Base-by-base conservation (phyloP, 2,329 filamentous ascomycete species). In the Sarocladiaceae sp. region DNA sequence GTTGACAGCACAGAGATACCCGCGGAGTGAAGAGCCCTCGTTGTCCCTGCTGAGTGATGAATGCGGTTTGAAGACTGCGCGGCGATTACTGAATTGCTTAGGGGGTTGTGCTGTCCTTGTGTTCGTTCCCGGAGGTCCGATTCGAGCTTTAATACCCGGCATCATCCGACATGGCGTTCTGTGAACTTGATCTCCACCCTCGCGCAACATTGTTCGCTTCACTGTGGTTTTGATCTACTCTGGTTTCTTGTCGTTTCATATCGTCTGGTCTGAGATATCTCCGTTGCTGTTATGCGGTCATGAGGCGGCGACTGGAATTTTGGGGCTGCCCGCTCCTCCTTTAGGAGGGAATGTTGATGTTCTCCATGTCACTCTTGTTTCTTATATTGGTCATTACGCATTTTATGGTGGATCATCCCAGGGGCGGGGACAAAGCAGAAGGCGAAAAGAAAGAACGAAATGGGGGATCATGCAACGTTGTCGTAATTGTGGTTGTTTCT, bases 1-100 rank as follows among this genome's bases (percentile, higher is more conserved):
- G 58, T 58, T 12, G 54, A 64, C n/a, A 74, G 82, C 65, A 76
- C 80, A 47, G 67, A 32, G 40, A 43, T 43, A 33, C 40, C 40
- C 10, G 29, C 40, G 16, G 40, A 43, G 40, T 43, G 37, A 41
- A 29, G 24, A 29, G 37, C 37, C 29, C 37, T 24, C 11, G 37
- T 27, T 41, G 29, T 41, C 15, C 24, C n/a, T 41, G 37, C 37
- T 41, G 37, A 41, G 6, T 41, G 23, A 41, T 24, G 37, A 29
- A 18, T 11, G 13, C 7, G 3, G 21, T 5, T 24, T 18, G n/a
- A 26, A 29, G 21, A 7, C 24, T 11, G 18, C 10, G 24, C 19
- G 23, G 12, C 20, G 3, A n/a, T 27, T 4, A 18, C 5, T 39
- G 19, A 24, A 6, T 24, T 41, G 12, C 23, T 41, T 18, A 24